These are phyloP conservation scores for Backusella mclennaniae DNA, from an alignment of 192 early-diverging fungal species.

Conservation along the genomic window DNA sequence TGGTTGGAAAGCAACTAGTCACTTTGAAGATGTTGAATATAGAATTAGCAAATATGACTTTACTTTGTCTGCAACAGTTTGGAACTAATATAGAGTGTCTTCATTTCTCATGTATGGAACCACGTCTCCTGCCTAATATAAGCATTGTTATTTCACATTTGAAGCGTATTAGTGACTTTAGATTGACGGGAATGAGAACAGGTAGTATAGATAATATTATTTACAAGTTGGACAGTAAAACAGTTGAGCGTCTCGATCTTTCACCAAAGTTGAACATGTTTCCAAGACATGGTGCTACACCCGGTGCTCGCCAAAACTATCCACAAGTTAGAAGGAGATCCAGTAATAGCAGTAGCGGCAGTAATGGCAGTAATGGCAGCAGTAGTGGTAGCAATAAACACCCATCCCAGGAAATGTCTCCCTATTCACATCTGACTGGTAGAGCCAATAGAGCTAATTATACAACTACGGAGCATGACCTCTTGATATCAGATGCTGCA, in stretches of 20 bases:
- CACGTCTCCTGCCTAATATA: constrained; percentile 9
- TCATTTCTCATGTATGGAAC: constrained; percentile 29
- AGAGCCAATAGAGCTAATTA: background rate
- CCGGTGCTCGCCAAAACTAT: background rate
- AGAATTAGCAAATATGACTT: constrained; percentile 20
- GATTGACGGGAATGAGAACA: constrained; percentile 20
- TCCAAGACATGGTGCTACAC: constrained; percentile 2
- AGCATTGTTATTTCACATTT: constrained; percentile 10
- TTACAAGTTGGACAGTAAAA: background rate
- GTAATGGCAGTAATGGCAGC: background rate
- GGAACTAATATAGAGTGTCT: constrained; percentile 18
- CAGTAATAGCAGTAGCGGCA: background rate
- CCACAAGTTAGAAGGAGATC: background rate
- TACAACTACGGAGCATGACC: constrained; percentile 15
- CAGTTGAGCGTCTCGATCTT: constrained; percentile 18
- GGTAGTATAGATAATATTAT: constrained; percentile 22
- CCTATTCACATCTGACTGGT: background rate
- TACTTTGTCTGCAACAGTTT: constrained; percentile 23
- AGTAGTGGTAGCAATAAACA: background rate
- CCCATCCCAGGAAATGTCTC: background rate
- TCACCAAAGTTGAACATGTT: constrained; percentile 32
- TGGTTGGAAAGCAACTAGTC: constrained; percentile 5
- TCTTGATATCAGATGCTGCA: background rate
- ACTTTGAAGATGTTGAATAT: constrained; percentile 31
- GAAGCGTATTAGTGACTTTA: constrained; percentile 15